These are phyloP conservation scores for Alnus glutinosa DNA, from an alignment of 306 rosid genomes.

Conservation along the genomic window DNA sequence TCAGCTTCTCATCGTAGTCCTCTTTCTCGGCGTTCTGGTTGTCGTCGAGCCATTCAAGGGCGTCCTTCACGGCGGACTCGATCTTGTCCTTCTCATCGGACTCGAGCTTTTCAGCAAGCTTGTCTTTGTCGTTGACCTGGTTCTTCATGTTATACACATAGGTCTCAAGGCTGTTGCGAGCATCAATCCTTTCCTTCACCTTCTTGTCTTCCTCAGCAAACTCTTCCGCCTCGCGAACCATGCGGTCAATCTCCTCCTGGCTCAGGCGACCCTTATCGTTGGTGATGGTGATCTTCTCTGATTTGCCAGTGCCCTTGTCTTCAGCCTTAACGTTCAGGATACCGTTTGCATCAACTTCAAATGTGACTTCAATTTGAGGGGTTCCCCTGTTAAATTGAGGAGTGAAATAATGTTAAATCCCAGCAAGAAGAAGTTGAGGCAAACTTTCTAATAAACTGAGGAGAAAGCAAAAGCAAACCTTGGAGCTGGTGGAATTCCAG, in stretches of 20 bases:
- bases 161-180: slow-evolving; percentile 87
- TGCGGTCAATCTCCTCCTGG: slow-evolving; percentile 95
- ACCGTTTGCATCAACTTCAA: slow-evolving; percentile 98
- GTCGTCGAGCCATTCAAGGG: slow-evolving; percentile 95
- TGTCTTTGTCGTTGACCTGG: slow-evolving; percentile 92
- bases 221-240: slow-evolving; percentile 97
- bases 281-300: slow-evolving; percentile 98
- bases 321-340: slow-evolving; percentile 93
- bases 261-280: slow-evolving; percentile 94
- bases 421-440: background rate
- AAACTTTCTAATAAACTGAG: background rate
- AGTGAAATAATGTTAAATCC: slow-evolving; percentile 6
- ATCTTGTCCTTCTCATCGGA: slow-evolving; percentile 93
- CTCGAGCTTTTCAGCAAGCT: slow-evolving; percentile 93
- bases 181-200: slow-evolving; percentile 94
- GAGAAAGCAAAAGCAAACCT: slow-evolving; percentile 56
- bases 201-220: slow-evolving; percentile 95
- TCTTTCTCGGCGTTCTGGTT: slow-evolving; percentile 90
- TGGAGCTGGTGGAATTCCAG: slow-evolving; percentile 98
- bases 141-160: slow-evolving; percentile 93
- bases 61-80: slow-evolving; percentile 88
- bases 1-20: slow-evolving; percentile 92
- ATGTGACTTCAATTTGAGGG: slow-evolving; percentile 98
- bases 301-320: slow-evolving; percentile 97
- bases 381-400: slow-evolving; percentile 69